A percentile compares a stretch with the other conserved stretches of the same genome.
These are phyloP conservation scores for Aphanomyces astaci DNA, from an alignment of 352 stramenopile genomes.

Conservation along the genomic window DNA sequence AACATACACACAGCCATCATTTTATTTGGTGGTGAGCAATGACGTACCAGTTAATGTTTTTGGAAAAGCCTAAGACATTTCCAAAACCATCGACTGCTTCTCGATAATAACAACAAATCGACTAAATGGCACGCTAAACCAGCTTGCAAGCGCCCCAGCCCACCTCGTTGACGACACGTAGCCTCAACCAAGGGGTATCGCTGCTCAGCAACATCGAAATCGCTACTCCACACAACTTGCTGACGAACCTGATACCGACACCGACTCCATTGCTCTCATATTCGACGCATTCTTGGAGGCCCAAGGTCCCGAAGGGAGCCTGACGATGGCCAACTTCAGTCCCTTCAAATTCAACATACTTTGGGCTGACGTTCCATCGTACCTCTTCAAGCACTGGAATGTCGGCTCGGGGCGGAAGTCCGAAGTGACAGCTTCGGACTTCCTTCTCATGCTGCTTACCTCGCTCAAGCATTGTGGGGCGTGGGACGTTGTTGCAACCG, in stretches of 20 bases:
- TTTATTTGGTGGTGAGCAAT: neutral
- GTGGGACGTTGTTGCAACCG: neutral
- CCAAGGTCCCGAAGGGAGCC: neutral
- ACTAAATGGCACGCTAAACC: neutral
- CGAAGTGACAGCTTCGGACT: neutral
- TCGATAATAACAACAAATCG: too few relatives aligned
- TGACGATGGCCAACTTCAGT: slow-evolving; percentile 4
- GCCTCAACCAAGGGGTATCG: neutral
- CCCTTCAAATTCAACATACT: neutral
- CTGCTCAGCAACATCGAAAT: neutral
- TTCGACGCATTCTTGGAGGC: slow-evolving; percentile 3
- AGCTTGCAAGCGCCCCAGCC: neutral
- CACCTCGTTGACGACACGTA: neutral
- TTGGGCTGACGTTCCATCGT: neutral
- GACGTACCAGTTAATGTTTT: too few relatives aligned
- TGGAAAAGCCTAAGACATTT: too few relatives aligned
- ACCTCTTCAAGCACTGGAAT: neutral
- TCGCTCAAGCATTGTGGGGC: slow-evolving; percentile 7
- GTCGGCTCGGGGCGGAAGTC: neutral
- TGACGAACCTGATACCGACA: neutral
- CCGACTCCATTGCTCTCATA: neutral
- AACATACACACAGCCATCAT: slow-evolving; percentile 39
- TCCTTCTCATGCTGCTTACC: slow-evolving; percentile 2
- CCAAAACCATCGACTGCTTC: too few relatives aligned
- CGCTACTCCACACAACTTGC: neutral